A percentile compares a stretch with the other conserved stretches of the same genome.
These are phyloP conservation scores for Solanum tarijense DNA, from an alignment of 257 asterid species.

Conservation along the genomic window DNA sequence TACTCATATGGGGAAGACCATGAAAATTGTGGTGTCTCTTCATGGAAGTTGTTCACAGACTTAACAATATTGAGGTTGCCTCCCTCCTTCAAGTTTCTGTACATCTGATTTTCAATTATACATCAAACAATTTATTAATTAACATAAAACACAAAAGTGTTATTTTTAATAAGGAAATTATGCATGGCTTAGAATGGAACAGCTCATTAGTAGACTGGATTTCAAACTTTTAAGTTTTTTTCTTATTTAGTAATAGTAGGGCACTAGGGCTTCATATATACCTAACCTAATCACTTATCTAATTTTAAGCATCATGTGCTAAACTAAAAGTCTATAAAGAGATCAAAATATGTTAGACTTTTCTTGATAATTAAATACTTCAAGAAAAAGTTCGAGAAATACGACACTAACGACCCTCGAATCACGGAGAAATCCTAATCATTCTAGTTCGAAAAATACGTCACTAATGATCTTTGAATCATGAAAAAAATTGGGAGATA, in stretches of 20 bases:
- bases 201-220: background rate
- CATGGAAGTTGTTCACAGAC: background rate
- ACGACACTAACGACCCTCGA: background rate
- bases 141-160: no score
- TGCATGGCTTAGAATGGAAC: background rate
- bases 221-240: background rate
- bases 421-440: no score
- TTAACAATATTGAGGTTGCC: background rate
- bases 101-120: background rate
- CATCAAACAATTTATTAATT: background rate
- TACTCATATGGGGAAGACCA: background rate
- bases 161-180: background rate
- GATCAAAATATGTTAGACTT: background rate
- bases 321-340: background rate
- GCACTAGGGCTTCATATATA: background rate
- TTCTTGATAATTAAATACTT: no score
- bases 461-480: background rate
- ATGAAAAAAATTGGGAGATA: background rate
- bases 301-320: background rate
- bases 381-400: no score
- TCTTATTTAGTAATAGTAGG: background rate
- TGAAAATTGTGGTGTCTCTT: background rate
- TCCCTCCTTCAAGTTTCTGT: constrained; percentile 2
- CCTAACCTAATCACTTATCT: background rate
- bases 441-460: no score